Base-by-base conservation (phyloP, 1,284 basidiomycete genomes). In the Fomitopsis palustris region DNA sequence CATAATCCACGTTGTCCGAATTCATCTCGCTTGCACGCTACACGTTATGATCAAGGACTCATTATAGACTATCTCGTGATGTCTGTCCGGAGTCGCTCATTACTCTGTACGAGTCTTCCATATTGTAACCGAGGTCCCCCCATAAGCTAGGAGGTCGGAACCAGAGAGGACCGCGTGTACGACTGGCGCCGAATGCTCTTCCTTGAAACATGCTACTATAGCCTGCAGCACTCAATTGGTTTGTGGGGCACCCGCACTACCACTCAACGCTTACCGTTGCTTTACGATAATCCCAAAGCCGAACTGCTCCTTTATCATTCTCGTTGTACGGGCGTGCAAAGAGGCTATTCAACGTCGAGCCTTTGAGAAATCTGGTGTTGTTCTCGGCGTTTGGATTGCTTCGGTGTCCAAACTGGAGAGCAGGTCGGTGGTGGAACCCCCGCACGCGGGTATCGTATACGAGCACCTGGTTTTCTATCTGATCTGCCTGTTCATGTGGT, bases 281-380 rank as follows among this genome's bases (percentile, higher is more conserved):
- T 58, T 79, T 78, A 17, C 82, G 75, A 67, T 76, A 79, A 65
- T 84, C 82, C 81, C 82, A 85, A 23, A 81, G 63, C 12, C 75
- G 65, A 27, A 83, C 73, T 19, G 54, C 27, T 62, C 65, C 12
- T 35, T 37, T 33, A 9, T 49, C 43, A 29, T 78, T 78, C 64
- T 84, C 81, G 49, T 71, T 66, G 67, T 74, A 80, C 19, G 79
- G 79, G 58, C 77, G 78, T 33, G 71, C 77, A 66, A 82, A 83
- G 58, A 78, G 73, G 43, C 71, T 71, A 57, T 75, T 67, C 60
- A 66, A 62, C 37, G 72, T 60, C 47, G 70, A 69, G 35, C 70
- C 71, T 54, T 66, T 70, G 29, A 61, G 57, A 61, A 65, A 70
- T 41, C 45, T 23, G 45, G 61, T 62, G 17, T 63, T 66, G 45